Conservation (phyloP, 176 grass and related monocot species). For the Oryza rufipogon region DNA sequence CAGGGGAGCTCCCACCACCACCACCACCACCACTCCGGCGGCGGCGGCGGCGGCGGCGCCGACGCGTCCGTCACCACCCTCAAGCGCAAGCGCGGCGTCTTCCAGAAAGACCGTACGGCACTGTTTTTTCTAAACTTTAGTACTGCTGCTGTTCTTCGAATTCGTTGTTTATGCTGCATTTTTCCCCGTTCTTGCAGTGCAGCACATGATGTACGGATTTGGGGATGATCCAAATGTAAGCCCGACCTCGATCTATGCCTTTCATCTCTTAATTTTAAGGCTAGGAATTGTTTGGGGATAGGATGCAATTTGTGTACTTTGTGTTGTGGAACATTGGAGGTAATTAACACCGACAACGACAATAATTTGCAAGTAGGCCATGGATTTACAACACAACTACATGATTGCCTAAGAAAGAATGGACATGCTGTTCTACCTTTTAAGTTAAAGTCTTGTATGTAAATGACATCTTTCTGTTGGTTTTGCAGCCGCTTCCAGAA, state of each 20-base stretch:
- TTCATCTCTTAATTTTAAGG: slow-evolving; percentile 1
- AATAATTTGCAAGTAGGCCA: neutral
- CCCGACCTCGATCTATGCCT: neutral
- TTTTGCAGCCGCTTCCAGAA: slow-evolving; percentile 94
- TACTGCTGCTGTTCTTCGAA: neutral
- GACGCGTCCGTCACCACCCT: slow-evolving; percentile 51
- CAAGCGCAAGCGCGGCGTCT: slow-evolving; percentile 93
- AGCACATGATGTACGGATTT: slow-evolving; percentile 99
- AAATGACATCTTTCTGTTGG: slow-evolving; percentile 20
- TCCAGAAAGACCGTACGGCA: slow-evolving; percentile 87
- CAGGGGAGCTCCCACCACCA: slow-evolving; percentile 27
- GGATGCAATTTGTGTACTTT: slow-evolving; percentile 2
- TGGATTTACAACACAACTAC: neutral
- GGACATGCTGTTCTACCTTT: neutral
- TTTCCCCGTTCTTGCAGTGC: slow-evolving; percentile 55
- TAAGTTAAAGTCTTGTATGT: neutral
- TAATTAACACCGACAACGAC: neutral
- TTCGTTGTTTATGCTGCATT: neutral
- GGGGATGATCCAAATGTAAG: slow-evolving; percentile 93
- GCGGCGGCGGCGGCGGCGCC: slow-evolving; percentile 26
- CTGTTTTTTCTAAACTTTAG: neutral
- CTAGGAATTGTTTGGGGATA: neutral
- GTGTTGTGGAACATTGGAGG: neutral
- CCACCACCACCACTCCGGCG: slow-evolving; percentile 33
- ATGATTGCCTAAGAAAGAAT: slow-evolving; percentile 13